Evolutionary conservation across 306 rosid species (phyloP).

Genomic region (Leucaena leucocephala): DNA sequence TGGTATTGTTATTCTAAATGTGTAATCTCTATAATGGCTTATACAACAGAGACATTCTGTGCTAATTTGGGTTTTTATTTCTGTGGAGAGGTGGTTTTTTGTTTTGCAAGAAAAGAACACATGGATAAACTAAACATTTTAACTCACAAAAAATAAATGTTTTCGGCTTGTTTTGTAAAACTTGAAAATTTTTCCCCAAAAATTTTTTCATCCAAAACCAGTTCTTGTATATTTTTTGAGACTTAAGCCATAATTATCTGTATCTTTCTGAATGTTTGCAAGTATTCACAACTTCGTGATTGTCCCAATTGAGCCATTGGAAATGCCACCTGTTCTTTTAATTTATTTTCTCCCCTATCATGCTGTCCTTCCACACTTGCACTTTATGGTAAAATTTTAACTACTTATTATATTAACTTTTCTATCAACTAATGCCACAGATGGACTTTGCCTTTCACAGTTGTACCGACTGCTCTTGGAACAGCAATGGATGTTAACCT

Average conservation of each 20-base stretch:
- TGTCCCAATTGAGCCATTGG: conserved; percentile 5
- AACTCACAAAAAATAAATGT: not conserved
- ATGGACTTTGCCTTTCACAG: conserved; percentile 99
- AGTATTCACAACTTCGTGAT: not conserved
- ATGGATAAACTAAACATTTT: not conserved
- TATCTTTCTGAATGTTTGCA: conserved; percentile 22
- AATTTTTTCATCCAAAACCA: not conserved
- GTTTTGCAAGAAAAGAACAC: not conserved
- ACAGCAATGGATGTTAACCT: conserved; percentile 93
- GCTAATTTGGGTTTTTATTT: not conserved
- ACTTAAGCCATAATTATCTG: conserved; percentile 27
- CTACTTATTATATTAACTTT: conserved; percentile 67
- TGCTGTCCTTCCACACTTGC: conserved; percentile 29
- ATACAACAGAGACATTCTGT: not conserved
- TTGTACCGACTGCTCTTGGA: conserved; percentile 98
- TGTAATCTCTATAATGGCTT: not conserved
- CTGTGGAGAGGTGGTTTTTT: not conserved
- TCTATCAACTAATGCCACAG: conserved; percentile 99
- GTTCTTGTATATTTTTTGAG: conserved; percentile 20
- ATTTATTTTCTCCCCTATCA: not conserved
- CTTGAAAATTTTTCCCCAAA: not conserved
- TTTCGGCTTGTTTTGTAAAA: not conserved
- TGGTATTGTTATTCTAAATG: not conserved
- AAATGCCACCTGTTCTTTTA: conserved; percentile 27
- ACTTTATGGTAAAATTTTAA: conserved; percentile 35